phyloP scores from a whole-genome alignment of 768 basidiomycete genomes.

The Imleria badia region DNA sequence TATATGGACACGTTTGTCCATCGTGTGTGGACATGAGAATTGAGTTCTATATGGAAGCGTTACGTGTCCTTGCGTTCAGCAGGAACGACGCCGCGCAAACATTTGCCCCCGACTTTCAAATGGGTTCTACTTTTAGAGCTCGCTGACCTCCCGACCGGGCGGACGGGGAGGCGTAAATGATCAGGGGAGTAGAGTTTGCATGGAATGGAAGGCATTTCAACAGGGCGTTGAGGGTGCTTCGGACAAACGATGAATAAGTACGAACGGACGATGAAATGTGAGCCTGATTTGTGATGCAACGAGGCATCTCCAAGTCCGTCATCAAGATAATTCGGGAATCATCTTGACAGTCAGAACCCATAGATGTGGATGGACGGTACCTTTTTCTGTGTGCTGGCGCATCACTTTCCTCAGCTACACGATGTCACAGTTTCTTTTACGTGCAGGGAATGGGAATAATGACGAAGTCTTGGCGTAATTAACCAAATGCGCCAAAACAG shows the following conservation, averaged over 20 bases:
- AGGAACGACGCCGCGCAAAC: background rate
- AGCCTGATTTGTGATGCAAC: constrained; percentile 13
- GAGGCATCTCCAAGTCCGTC: constrained; percentile 9
- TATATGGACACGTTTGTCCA: background rate
- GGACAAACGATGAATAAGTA: background rate
- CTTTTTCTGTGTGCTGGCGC: constrained; percentile 4
- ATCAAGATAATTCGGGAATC: background rate
- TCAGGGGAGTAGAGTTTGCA: constrained; percentile 12
- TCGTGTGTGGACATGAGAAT: background rate
- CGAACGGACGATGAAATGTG: background rate
- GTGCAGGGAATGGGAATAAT: background rate
- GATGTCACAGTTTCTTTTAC: background rate
- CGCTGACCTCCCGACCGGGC: constrained; percentile 1
- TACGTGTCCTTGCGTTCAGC: background rate
- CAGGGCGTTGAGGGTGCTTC: background rate
- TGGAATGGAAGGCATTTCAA: background rate
- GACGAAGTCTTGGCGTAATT: background rate
- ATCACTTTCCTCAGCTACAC: constrained; percentile 1
- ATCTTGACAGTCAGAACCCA: constrained; percentile 1
- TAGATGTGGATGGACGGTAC: constrained; percentile 2
- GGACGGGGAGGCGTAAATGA: constrained; percentile 8
- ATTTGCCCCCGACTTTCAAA: constrained; percentile 10
- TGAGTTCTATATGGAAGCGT: constrained; percentile 1
- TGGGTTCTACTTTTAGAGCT: constrained; percentile 3
- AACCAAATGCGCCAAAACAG: constrained; percentile 11